Base-by-base conservation (phyloP, 352 stramenopile genomes). In the Globisporangium barbulae region DNA sequence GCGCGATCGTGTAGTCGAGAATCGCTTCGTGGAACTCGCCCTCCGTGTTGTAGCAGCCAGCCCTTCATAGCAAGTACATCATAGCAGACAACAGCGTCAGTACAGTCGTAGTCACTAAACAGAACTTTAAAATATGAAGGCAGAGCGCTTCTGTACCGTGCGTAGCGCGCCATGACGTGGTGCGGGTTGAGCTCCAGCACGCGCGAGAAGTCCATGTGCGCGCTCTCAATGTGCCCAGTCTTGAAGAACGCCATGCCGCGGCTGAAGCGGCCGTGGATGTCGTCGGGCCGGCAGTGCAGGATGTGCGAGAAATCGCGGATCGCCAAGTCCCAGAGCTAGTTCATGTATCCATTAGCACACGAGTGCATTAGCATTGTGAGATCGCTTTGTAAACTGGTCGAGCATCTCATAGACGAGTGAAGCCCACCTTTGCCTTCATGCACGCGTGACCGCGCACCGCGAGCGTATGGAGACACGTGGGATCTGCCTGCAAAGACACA, bases 141-240 rank as follows among this genome's bases (percentile, higher is more conserved):
- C 28, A n/a, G 0, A 6, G 1, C 42, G 19, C 1, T 7, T 21
- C 65, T 63, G 1, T 56, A 82, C 73, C 74, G 67, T 15, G 83
- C 83, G 21, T 91, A 93, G 22, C 82, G 79, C 13, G 84, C 84
- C 84, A 93, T 91, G 42, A 93, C 79, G 54, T 93, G 84, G 54
- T 83, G 78, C 2, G 84, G 80, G 67, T 90, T 88, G 41, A 88
- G 59, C 59, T 85, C 76, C 5, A 93, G 63, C 6, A 91, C 79
- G 4, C 61, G 60, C 3, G 79, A 82, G 47, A 93, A 93, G 54
- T 91, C 84, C 15, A 22, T 56, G n/a, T 89, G 81, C 8, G 84
- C 82, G 9, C 72, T 69, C 28, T 88, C 77, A 10, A 89, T 76
- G 12, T 66, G 68, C 3, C 69, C 79, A 21, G 62, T 71, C 44